Conservation (phyloP, 306 rosid genomes). For the Clitoria ternatea region DNA sequence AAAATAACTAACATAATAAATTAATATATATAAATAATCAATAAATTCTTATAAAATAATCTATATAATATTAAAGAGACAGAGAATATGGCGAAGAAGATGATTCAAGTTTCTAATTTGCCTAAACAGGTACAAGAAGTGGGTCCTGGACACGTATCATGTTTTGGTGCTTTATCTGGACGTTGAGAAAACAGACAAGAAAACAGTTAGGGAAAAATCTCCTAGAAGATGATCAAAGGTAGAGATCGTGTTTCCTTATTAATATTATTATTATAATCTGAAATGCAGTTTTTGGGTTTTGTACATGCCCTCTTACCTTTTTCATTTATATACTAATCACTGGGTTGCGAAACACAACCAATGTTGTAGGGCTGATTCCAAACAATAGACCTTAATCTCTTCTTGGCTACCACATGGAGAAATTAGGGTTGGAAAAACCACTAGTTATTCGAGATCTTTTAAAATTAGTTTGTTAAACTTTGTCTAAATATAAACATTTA, state of each 20-base stretch:
- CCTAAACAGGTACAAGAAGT: conserved; percentile 41
- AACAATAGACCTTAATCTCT: conserved; percentile 54
- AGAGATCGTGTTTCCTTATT: conserved; percentile 63
- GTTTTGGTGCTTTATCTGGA: conserved; percentile 39
- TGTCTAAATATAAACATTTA: background rate
- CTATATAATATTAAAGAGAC: too few relatives aligned
- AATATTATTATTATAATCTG: background rate
- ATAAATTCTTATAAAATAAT: too few relatives aligned
- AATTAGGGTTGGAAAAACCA: conserved; percentile 26
- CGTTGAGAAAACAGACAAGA: conserved; percentile 40
- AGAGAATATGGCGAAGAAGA: too few relatives aligned
- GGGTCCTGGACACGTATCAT: conserved; percentile 57
- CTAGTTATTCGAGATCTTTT: conserved; percentile 14
- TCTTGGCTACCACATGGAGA: conserved; percentile 43
- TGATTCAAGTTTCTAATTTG: too few relatives aligned
- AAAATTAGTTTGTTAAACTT: background rate
- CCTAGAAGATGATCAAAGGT: conserved; percentile 42
- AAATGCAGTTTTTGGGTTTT: conserved; percentile 30
- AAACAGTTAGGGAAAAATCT: conserved; percentile 71
- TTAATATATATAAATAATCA: too few relatives aligned
- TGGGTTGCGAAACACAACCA: conserved; percentile 47
- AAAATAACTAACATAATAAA: too few relatives aligned
- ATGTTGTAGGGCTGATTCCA: conserved; percentile 56
- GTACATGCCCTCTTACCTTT: conserved; percentile 34
- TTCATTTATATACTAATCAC: conserved; percentile 26